phyloP scores from a whole-genome alignment of 1,139 yeast species.

The Saccharomyces hybrid region DNA sequence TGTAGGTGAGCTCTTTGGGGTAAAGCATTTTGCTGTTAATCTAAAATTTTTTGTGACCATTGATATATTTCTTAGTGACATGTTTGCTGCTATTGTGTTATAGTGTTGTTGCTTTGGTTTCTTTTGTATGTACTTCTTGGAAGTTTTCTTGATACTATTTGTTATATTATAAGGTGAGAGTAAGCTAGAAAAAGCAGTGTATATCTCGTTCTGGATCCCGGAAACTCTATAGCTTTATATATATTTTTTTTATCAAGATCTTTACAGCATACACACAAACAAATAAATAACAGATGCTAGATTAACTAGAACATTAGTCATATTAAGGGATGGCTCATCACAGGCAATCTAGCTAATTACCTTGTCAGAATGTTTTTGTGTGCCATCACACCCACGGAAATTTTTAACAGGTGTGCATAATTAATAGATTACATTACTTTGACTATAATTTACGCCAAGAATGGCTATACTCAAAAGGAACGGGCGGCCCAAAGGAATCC shows the following conservation, averaged over 20 bases:
- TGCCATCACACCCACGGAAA: not conserved
- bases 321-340: not conserved
- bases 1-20: slow-evolving; percentile 10
- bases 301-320: not conserved
- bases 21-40: slow-evolving; percentile 8
- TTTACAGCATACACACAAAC: not conserved
- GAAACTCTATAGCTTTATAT: not conserved
- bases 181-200: not conserved
- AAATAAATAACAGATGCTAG: not conserved
- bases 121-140: not conserved
- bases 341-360: not conserved
- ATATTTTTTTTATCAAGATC: not conserved
- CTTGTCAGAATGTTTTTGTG: not conserved
- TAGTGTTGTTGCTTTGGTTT: not conserved
- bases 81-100: not conserved
- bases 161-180: too few species aligned
- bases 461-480: too few species aligned
- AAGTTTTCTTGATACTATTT: too few species aligned
- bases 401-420: not conserved
- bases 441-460: not conserved
- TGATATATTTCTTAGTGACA: slow-evolving; percentile 4
- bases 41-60: slow-evolving; percentile 7
- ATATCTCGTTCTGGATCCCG: not conserved
- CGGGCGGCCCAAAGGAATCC: not conserved
- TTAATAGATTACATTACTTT: not conserved